Percentiles rank a stretch among this genome's conserved stretches.
These are phyloP conservation scores for Fraxinus dipetala DNA, from an alignment of 305 asterid genomes.

Conservation along the genomic window DNA sequence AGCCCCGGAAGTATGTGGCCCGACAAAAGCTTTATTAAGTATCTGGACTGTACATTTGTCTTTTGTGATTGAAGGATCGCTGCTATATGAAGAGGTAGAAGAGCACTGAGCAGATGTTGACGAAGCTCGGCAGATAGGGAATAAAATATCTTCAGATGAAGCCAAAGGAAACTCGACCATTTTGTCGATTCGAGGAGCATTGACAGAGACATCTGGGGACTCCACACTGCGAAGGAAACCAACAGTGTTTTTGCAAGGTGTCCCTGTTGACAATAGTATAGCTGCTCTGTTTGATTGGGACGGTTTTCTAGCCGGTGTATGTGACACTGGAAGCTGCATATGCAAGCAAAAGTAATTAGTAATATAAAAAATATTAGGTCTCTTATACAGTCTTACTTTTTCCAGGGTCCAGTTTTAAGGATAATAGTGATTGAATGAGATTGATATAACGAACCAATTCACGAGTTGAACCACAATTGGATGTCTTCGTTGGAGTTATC, in stretches of 20 bases:
- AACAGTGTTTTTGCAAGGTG: not conserved
- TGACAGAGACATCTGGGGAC: constrained; percentile 78
- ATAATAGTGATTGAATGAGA: not conserved
- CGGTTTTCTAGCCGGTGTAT: constrained; percentile 59
- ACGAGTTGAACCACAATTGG: constrained; percentile 80
- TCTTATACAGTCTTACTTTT: not conserved
- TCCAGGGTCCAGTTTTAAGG: not conserved
- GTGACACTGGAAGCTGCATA: constrained; percentile 78
- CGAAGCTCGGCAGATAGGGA: constrained; percentile 36
- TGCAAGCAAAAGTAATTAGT: not conserved
- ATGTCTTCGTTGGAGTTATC: constrained; percentile 52
- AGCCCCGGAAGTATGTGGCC: not conserved
- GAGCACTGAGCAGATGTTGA: constrained; percentile 56
- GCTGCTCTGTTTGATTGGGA: constrained; percentile 57
- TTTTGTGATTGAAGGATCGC: constrained; percentile 54
- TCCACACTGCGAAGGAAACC: constrained; percentile 41
- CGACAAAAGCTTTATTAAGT: constrained; percentile 24
- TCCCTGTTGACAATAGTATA: constrained; percentile 51
- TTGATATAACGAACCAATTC: constrained; percentile 59
- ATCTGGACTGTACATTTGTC: constrained; percentile 69
- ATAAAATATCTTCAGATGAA: constrained; percentile 42
- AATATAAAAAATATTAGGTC: not conserved
- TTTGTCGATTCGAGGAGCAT: constrained; percentile 83
- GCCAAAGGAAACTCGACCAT: constrained; percentile 72
- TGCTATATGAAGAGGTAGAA: constrained; percentile 41